Base-by-base conservation (phyloP, 2,329 filamentous ascomycete genomes). In the Arthrinium puccinioides region DNA sequence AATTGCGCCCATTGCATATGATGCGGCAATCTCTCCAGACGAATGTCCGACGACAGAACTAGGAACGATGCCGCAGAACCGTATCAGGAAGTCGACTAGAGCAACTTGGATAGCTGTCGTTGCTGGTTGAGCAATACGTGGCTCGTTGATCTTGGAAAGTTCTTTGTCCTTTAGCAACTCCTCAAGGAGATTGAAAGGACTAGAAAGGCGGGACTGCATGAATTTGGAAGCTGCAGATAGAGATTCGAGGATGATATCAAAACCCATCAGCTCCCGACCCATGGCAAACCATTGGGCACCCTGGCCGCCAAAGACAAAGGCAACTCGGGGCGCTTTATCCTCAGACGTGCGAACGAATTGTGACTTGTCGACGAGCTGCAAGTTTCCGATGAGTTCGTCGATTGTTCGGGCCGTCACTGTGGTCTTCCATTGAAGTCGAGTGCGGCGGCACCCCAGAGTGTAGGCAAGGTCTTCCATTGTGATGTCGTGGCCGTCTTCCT, bases 401-500 rank as follows among this genome's bases (percentile, higher is more conserved):
- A 42, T 37, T 3, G 59, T 61, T 9, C 44, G 49, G 5, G 66
- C 63, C 21, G 66, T 53, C 4, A 64, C 44, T 3, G 59, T 57
- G 3, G 54, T 44, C 36, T 59, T 69, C 63, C 65, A 71, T 37
- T 66, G 61, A 11, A 72, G 43, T 6, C 44, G 52, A 0, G 69
- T 70, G 11, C 69, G 62, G 3, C 69, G 66, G 24, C 58, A 63
- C 18, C 52, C 56, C 13, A 71, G 53, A 1, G 69, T 72, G 43
- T 71, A 72, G 4, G 67, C 59, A 32, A 70, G 64, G 38, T 70
- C 46, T 21, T 53, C 45, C 21, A 69, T 44, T n/a, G 59, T 48
- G 1, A 45, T 37, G 1, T 15, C 7, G 3, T 50, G 33, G 5
- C 31, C 29, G 6, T 38, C 25, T 10, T 47, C 40, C 1, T 42